Conservation (phyloP, 495 filamentous ascomycete genomes). For the Xylaria acuta region DNA sequence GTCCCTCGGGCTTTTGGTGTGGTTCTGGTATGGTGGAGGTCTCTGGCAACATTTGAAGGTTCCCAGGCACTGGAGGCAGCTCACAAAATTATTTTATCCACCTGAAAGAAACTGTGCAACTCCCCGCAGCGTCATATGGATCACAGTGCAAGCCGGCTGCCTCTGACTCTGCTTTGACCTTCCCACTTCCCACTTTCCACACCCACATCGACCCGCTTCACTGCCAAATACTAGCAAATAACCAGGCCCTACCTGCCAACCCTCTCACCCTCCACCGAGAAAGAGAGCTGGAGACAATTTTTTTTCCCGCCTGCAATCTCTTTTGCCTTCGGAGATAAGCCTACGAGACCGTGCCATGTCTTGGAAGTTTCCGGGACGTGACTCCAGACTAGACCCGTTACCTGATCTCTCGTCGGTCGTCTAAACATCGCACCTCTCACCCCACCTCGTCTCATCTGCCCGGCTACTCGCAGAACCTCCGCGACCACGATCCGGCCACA, state of each 20-base stretch:
- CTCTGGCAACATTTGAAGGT: background rate
- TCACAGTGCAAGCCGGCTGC: background rate
- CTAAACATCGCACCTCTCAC: slow-evolving; percentile 13
- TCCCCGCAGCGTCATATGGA: background rate
- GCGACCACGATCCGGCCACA: background rate
- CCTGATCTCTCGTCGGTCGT: slow-evolving; percentile 12
- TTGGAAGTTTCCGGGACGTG: slow-evolving; percentile 15
- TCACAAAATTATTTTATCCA: slow-evolving; percentile 17
- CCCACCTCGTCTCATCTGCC: slow-evolving; percentile 18
- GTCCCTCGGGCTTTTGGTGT: background rate
- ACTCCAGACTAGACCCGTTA: slow-evolving; percentile 18
- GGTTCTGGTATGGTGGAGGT: too few species aligned
- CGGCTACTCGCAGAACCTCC: background rate
- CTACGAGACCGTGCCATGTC: slow-evolving; percentile 25
- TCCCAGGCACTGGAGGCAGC: background rate
- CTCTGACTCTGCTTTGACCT: background rate
- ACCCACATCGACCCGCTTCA: background rate
- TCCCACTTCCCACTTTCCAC: background rate
- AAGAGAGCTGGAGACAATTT: background rate
- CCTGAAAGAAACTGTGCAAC: slow-evolving; percentile 20
- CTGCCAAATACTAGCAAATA: slow-evolving; percentile 1
- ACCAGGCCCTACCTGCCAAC: background rate
- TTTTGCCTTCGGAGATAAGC: slow-evolving; percentile 21
- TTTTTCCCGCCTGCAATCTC: background rate
- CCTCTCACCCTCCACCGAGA: slow-evolving; percentile 4